A percentile compares a stretch with the other conserved stretches of the same genome.
Conservation (phyloP, 2,329 filamentous ascomycete genomes). For the Dactylellina leptospora region DNA sequence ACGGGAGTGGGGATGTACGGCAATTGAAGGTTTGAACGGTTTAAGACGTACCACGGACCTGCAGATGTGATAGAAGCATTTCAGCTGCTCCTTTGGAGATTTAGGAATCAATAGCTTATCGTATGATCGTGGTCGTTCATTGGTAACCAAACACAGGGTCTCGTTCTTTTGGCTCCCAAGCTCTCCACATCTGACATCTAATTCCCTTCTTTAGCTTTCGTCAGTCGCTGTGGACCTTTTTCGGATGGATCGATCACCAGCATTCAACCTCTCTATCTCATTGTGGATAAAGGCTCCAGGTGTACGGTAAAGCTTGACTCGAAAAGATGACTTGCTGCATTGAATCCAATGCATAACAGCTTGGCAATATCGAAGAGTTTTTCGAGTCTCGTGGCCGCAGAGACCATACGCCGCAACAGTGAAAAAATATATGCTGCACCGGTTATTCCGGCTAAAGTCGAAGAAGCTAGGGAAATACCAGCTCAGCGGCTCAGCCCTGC, state of each 20-base stretch:
- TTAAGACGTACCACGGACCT: too few relatives aligned
- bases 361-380: conserved; percentile 26
- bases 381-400: conserved; percentile 40
- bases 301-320: conserved; percentile 33
- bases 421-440: background rate
- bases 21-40: too few relatives aligned
- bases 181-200: conserved; percentile 12
- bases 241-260: conserved; percentile 3
- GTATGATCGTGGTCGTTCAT: too few relatives aligned
- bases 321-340: conserved; percentile 48
- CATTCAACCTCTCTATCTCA: conserved; percentile 1
- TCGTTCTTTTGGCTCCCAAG: background rate
- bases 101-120: too few relatives aligned
- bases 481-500: conserved; percentile 50
- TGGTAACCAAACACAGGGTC: conserved; percentile 4
- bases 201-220: background rate
- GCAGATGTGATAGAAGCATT: too few relatives aligned
- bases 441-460: conserved; percentile 37
- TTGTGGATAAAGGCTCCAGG: conserved; percentile 19
- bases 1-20: too few relatives aligned
- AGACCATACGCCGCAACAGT: conserved; percentile 21
- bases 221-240: background rate
- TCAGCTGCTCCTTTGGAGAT: too few relatives aligned
- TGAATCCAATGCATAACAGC: conserved; percentile 44
- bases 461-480: conserved; percentile 18